A percentile compares a stretch with the other conserved stretches of the same genome.
These are phyloP conservation scores for Mitragyna speciosa DNA, from an alignment of 257 asterid genomes.

Conservation along the genomic window DNA sequence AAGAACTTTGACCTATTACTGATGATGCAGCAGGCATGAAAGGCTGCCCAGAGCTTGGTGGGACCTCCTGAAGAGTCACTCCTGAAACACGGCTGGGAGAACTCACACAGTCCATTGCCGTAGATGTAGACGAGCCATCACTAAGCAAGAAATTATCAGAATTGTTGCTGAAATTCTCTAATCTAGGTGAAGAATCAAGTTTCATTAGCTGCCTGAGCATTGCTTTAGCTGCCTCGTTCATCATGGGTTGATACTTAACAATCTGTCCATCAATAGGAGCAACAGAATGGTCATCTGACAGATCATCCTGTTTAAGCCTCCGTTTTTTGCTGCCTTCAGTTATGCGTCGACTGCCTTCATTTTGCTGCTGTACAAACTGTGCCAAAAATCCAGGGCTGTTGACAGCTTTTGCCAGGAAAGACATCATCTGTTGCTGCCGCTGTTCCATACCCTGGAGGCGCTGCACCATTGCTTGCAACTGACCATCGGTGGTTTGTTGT, in stretches of 20 bases:
- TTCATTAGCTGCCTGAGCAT: constrained; percentile 74
- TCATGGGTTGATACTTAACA: constrained; percentile 74
- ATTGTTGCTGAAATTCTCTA: constrained; percentile 45
- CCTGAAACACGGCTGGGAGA: constrained; percentile 47
- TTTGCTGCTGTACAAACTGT: constrained; percentile 85
- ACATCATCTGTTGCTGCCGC: constrained; percentile 96
- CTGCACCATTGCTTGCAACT: constrained; percentile 75
- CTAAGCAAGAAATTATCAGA: constrained; percentile 53
- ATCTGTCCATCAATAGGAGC: constrained; percentile 70
- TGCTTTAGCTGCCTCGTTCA: constrained; percentile 82
- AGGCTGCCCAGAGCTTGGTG: constrained; percentile 41
- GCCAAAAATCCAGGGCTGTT: constrained; percentile 92
- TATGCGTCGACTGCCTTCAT: constrained; percentile 54
- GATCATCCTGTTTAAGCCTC: constrained; percentile 69
- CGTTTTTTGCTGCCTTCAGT: constrained; percentile 81
- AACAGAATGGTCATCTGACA: constrained; percentile 37
- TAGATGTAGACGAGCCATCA: constrained; percentile 36
- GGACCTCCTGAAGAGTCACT: constrained; percentile 74
- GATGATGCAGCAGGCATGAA: constrained; percentile 34
- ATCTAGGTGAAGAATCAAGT: constrained; percentile 60
- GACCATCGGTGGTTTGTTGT: constrained; percentile 82
- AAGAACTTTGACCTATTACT: constrained; percentile 22
- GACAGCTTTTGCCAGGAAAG: constrained; percentile 92
- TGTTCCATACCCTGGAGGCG: constrained; percentile 98
- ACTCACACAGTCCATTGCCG: constrained; percentile 34